Base-by-base conservation (phyloP, 306 rosid genomes). In the Sicyos edulis region DNA sequence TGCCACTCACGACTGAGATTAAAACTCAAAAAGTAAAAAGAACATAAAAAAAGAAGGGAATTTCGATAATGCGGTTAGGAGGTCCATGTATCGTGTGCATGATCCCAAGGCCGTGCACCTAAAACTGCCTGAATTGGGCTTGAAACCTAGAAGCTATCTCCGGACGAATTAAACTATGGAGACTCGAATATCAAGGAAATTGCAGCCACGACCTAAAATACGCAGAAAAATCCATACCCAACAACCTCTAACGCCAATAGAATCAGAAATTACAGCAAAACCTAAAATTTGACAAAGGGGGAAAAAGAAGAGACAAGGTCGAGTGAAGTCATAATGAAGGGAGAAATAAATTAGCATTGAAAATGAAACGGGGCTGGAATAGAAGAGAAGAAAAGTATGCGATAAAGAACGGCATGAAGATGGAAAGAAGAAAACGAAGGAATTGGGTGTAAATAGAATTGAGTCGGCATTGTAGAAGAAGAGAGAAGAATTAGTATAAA, bases 221-320 rank as follows among this genome's bases (percentile, higher is more conserved):
- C 8, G 22, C 44, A 69, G 26, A 69, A 24, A 42, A 69, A 69
- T 69, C 8, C 42, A 69, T 22, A 69, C 42, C 73, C 73, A 15
- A 24, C 73, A 69, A 40, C 45, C 6, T 20, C 14, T 24, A 69
- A 69, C 50, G 45, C 7, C 44, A 24, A 69, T 0, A 47, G 8
- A 69, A 69, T 26, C 14, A 50, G 45, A 49, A 69, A 69, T 51
- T 16, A 4, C 5, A 22, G 69, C 14, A 62, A 40, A 40, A 40
- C 45, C 45, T 40, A 40, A 40, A 40, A 6, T 40, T 6, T 40
- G 0, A 40, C 22, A n/a, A 37, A n/a, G 73, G 47, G 22, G 59
- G 17, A 66, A 40, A 40, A 40, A 2, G 45, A 68, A 68, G 7
- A 37, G 5, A 37, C 7, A 40, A 40, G 7, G 0, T 40, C 10